These are phyloP conservation scores for Eimeria acervulina DNA, from an alignment of 169 alveolate genomes.

Conservation along the genomic window DNA sequence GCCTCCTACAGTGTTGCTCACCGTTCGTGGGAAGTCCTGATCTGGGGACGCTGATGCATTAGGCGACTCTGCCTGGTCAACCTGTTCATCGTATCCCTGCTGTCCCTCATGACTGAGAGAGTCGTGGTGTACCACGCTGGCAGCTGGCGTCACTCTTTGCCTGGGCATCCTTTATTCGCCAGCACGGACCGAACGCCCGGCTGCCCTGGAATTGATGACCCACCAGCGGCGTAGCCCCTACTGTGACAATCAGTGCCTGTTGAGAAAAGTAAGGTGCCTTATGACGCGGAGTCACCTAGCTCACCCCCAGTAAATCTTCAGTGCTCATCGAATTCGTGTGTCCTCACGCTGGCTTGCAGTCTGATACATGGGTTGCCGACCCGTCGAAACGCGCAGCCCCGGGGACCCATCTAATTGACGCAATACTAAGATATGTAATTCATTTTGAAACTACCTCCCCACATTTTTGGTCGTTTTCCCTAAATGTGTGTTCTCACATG, in stretches of 20 bases:
- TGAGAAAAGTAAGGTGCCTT: neutral
- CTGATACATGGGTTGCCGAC: constrained; percentile 63
- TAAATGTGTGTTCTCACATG: neutral
- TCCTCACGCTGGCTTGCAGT: constrained; percentile 45
- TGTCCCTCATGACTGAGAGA: constrained; percentile 39
- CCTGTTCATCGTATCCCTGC: constrained; percentile 19
- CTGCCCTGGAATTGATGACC: neutral
- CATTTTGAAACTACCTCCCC: neutral
- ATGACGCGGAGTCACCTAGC: neutral
- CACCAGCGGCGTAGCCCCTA: constrained; percentile 1
- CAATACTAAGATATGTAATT: neutral
- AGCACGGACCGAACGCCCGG: constrained; percentile 48
- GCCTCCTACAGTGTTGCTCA: neutral
- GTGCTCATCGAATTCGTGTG: neutral
- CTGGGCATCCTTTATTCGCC: constrained; percentile 51
- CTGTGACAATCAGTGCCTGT: neutral
- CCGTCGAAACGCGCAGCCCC: constrained; percentile 17
- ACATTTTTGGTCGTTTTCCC: neutral
- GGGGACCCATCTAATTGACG: constrained; percentile 56
- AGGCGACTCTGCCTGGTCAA: constrained; percentile 13
- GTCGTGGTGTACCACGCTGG: constrained; percentile 36
- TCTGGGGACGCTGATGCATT: constrained; percentile 16
- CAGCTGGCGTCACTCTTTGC: constrained; percentile 72
- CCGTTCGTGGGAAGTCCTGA: constrained; percentile 20
- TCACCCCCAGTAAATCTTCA: neutral